Conservation (phyloP, 2,329 filamentous ascomycete genomes). For the Cladophialophora bantiana region DNA sequence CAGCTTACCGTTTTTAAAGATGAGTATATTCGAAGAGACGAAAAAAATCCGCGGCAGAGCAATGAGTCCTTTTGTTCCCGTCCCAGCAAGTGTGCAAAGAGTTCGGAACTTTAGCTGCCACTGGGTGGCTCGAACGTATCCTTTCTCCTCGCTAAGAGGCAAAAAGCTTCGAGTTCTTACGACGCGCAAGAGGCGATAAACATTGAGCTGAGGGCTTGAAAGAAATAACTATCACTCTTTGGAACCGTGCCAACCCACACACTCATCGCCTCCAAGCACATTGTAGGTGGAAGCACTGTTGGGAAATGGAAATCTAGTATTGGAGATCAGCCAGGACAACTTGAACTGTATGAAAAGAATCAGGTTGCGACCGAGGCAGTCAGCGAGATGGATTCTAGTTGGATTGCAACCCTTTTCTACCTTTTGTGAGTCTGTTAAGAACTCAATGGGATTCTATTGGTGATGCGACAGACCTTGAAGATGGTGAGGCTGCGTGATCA, state of each 20-base stretch:
- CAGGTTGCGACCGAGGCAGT: not conserved
- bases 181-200: too few species aligned
- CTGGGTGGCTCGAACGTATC: not conserved
- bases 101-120: not conserved
- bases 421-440: not conserved
- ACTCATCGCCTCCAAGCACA: not conserved
- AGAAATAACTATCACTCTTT: not conserved
- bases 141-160: not conserved
- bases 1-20: not conserved
- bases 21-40: not conserved
- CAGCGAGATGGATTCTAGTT: not conserved
- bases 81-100: not conserved
- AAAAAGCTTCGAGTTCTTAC: not conserved
- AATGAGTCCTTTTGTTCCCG: not conserved
- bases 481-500: conserved; percentile 12
- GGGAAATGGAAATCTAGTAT: not conserved
- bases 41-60: not conserved
- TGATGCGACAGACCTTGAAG: not conserved
- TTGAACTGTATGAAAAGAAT: not conserved
- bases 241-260: not conserved
- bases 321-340: not conserved
- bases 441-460: not conserved
- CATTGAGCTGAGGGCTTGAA: not conserved
- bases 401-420: conserved; percentile 2
- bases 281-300: not conserved